Base-by-base conservation (phyloP, 177 flowering plant genomes). In the Vitis hybrid region DNA sequence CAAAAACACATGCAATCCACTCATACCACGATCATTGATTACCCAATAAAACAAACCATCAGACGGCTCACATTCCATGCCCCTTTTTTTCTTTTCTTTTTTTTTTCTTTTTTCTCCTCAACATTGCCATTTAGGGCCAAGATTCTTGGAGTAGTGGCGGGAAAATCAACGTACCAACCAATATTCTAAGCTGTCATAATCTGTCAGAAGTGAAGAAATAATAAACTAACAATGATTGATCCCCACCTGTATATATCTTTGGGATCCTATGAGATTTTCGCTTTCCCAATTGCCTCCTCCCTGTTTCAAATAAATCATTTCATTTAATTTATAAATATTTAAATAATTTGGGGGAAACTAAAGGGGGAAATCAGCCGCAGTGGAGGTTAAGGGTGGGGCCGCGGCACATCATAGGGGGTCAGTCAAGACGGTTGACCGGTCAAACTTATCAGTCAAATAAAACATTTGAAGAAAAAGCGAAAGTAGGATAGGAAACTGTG, bases 191-290 rank as follows among this genome's bases (percentile, higher is more conserved):
- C 66, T 65, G 74, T 62, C 73, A 55, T 72, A 59, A 60, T 70
- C 66, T 68, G 66, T 72, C 78, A 67, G 72, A 63, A 63, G 7
- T 12, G 10, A 19, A 56, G 55, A 69, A 69, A 78, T 64, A 69
- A 78, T 72, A 72, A 81, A 70, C 76, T 60, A 70, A 69, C 78
- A 79, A 81, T 81, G 65, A 81, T 81, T 78, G 84, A 78, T 19
- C 52, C 78, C 81, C 70, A 77, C 59, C 48, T 26, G 66, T 39
- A 39, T 39, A 68, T 71, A 10, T 52, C 67, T 60, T 79, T 76
- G 52, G 80, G 82, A 79, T 76, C 77, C 77, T 62, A 73, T 20
- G 70, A 26, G 50, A 51, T 16, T 63, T 14, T 16, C 31, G 19
- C 62, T 48, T 29, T 6, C 45, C 45, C 7, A 39, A 51, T 19